A percentile compares a stretch with the other conserved stretches of the same genome.
These are phyloP conservation scores for Candida saitoana DNA, from an alignment of 805 yeast genomes.

Conservation along the genomic window DNA sequence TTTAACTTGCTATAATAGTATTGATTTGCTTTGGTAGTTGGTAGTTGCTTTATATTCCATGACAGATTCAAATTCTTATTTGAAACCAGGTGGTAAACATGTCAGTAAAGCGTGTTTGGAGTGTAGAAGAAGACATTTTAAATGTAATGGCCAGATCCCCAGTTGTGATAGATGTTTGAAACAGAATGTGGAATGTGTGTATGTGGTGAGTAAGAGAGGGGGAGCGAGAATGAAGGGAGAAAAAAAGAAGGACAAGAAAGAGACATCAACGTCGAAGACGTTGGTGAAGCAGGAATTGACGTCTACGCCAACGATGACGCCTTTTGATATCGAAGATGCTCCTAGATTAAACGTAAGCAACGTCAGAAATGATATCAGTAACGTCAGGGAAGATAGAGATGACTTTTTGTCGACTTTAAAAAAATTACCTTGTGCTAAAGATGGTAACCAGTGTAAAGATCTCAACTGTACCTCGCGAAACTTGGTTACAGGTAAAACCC, in stretches of 20 bases:
- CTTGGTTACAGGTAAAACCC: constrained; percentile 8
- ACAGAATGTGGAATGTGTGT: constrained; percentile 35
- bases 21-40: not conserved
- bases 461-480: constrained; percentile 8
- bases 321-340: constrained; percentile 16
- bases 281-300: not conserved
- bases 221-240: constrained; percentile 52
- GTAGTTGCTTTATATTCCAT: not conserved
- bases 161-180: constrained; percentile 40
- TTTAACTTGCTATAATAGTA: not conserved
- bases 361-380: not conserved
- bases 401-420: constrained; percentile 5
- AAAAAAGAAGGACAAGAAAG: constrained; percentile 13
- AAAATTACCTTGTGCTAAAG: constrained; percentile 11
- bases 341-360: constrained; percentile 1
- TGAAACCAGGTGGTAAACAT: constrained; percentile 10
- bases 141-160: constrained; percentile 49
- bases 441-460: constrained; percentile 8
- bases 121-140: constrained; percentile 48
- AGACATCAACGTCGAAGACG: not conserved
- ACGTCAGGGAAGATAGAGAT: not conserved
- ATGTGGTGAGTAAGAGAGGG: constrained; percentile 51
- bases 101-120: constrained; percentile 42
- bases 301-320: constrained; percentile 2
- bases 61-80: not conserved